Evolutionary conservation across 805 yeast species (phyloP).

Genomic region (Cyberlindnera euphorbiae): DNA sequence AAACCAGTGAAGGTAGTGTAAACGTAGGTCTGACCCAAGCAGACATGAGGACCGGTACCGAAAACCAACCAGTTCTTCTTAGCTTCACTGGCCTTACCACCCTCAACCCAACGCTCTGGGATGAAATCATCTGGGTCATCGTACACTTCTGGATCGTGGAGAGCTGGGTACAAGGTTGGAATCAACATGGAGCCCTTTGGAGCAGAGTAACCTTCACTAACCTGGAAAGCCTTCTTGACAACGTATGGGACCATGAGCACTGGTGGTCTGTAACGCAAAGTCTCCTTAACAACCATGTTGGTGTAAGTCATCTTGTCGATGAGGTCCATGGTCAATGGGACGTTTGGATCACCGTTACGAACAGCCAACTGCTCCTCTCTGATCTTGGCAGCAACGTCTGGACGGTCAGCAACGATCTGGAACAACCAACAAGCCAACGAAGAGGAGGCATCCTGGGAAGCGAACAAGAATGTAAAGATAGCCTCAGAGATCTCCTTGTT

Average conservation of each 20-base stretch:
- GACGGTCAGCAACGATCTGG: constrained; percentile 93
- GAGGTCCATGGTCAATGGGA: constrained; percentile 60
- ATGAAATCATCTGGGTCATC: constrained; percentile 90
- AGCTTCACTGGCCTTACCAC: constrained; percentile 67
- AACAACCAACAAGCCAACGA: constrained; percentile 97
- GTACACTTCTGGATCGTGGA: constrained; percentile 96
- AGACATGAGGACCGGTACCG: constrained; percentile 95
- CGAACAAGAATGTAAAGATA: constrained; percentile 92
- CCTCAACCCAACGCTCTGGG: constrained; percentile 93
- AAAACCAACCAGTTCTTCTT: constrained; percentile 94
- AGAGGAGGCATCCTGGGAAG: constrained; percentile 97
- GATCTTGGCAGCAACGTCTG: constrained; percentile 79
- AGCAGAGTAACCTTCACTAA: constrained; percentile 77
- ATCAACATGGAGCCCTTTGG: constrained; percentile 98
- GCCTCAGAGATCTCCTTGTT: constrained; percentile 94
- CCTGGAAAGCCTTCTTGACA: constrained; percentile 81
- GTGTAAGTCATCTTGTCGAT: constrained; percentile 88
- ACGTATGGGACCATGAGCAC: constrained; percentile 97
- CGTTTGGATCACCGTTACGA: constrained; percentile 69
- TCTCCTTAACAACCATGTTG: constrained; percentile 83
- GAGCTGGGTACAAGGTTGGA: constrained; percentile 91
- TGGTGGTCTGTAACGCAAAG: constrained; percentile 94
- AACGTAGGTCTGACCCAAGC: constrained; percentile 93
- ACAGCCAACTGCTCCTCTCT: constrained; percentile 89
- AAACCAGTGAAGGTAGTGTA: constrained; percentile 83